Evolutionary conservation across 441 rosid species (phyloP).

Genomic region (Gossypium gossypioides): DNA sequence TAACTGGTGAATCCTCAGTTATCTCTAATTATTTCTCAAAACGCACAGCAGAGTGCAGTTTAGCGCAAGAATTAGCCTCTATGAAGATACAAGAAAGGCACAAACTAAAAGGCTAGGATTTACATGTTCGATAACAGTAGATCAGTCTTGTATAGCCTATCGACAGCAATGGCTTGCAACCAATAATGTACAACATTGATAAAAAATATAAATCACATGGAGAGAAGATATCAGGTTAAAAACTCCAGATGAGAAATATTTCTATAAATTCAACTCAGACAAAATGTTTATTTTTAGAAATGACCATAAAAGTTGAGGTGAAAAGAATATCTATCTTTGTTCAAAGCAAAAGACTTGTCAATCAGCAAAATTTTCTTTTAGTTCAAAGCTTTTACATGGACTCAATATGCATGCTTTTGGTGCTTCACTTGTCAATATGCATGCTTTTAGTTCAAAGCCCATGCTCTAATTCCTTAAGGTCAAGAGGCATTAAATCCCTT

Average conservation of each 20-base stretch:
- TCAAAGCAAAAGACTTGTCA: background rate
- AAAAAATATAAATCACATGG: background rate
- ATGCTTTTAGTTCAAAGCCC: background rate
- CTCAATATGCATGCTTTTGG: background rate
- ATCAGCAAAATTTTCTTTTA: slow-evolving; percentile 2
- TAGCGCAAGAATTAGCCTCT: background rate
- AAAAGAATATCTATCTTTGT: background rate
- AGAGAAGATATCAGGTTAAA: background rate
- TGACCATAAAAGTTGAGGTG: background rate
- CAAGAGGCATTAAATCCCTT: slow-evolving; percentile 4
- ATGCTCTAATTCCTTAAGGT: background rate
- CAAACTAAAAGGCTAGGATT: background rate
- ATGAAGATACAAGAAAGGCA: background rate
- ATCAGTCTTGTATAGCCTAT: background rate
- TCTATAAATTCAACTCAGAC: background rate
- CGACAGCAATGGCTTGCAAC: background rate
- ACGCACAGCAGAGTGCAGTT: background rate
- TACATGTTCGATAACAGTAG: background rate
- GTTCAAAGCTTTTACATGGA: background rate
- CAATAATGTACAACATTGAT: background rate
- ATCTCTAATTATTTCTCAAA: background rate
- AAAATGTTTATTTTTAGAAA: background rate
- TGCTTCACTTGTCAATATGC: background rate
- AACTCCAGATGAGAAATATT: background rate
- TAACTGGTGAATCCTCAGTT: background rate